Percentiles rank a stretch among this genome's conserved stretches.
phyloP scores from a whole-genome alignment of 305 asterid genomes.

The Rubia occidens region DNA sequence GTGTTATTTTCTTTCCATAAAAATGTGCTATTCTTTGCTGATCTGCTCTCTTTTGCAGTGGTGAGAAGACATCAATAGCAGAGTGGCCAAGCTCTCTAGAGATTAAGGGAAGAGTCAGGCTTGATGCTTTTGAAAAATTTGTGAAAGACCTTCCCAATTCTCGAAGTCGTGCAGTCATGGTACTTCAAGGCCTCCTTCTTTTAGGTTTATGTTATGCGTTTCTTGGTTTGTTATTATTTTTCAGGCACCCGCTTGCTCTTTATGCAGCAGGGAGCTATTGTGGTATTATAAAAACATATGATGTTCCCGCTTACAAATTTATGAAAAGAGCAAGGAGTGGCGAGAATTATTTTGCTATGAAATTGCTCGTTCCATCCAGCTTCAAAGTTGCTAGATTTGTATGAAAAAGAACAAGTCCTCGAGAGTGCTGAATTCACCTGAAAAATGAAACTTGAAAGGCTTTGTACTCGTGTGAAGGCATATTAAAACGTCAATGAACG shows the following conservation, averaged over 20 bases:
- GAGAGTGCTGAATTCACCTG: neutral
- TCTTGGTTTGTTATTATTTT: slow-evolving; percentile 27
- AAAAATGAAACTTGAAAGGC: neutral
- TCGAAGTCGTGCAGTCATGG: slow-evolving; percentile 99
- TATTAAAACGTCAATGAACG: neutral
- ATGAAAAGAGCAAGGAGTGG: slow-evolving; percentile 9
- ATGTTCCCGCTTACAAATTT: slow-evolving; percentile 18
- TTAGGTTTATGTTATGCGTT: slow-evolving; percentile 31
- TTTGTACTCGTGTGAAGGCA: neutral
- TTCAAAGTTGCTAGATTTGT: slow-evolving; percentile 1
- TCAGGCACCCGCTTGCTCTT: slow-evolving; percentile 32
- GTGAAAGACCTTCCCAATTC: slow-evolving; percentile 89
- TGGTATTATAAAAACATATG: slow-evolving; percentile 32
- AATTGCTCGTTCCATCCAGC: neutral
- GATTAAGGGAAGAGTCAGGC: slow-evolving; percentile 90
- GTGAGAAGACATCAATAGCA: slow-evolving; percentile 70
- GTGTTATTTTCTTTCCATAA: neutral
- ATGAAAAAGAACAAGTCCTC: neutral
- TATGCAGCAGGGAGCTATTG: slow-evolving; percentile 26
- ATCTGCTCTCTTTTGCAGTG: slow-evolving; percentile 42
- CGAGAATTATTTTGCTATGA: slow-evolving; percentile 2
- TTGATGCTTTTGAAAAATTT: slow-evolving; percentile 89
- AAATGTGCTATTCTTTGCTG: slow-evolving; percentile 11
- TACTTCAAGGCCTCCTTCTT: slow-evolving; percentile 61
- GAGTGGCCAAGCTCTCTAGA: slow-evolving; percentile 88